These are phyloP conservation scores for Metschnikowia corniflorae DNA, from an alignment of 805 yeast genomes.

Conservation along the genomic window DNA sequence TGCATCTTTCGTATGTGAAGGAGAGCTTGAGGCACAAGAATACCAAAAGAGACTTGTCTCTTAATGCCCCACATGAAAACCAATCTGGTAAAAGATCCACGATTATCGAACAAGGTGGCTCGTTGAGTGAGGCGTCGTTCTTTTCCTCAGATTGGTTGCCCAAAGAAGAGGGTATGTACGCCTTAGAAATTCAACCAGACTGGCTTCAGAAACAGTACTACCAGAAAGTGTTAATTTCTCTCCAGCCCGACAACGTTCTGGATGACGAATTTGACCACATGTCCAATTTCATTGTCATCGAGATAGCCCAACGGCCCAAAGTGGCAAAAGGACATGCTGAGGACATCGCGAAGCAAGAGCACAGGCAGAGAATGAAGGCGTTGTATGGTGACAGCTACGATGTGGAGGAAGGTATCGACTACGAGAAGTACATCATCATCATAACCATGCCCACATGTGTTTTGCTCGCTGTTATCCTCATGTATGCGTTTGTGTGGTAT, in stretches of 20 bases:
- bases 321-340: slow-evolving; percentile 47
- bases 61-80: background rate
- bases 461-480: slow-evolving; percentile 51
- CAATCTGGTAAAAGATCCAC: slow-evolving; percentile 35
- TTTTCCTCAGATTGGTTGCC: slow-evolving; percentile 69
- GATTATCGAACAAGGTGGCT: slow-evolving; percentile 39
- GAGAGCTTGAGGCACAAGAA: slow-evolving; percentile 58
- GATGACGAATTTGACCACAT: slow-evolving; percentile 67
- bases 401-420: slow-evolving; percentile 47
- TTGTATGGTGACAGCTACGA: slow-evolving; percentile 33
- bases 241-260: slow-evolving; percentile 66
- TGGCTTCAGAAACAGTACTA: slow-evolving; percentile 58
- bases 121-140: slow-evolving; percentile 42
- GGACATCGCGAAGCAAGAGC: slow-evolving; percentile 40
- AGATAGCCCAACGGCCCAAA: slow-evolving; percentile 49
- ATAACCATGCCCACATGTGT: slow-evolving; percentile 68
- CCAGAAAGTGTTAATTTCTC: slow-evolving; percentile 57
- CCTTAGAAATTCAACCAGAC: slow-evolving; percentile 55
- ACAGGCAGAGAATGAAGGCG: slow-evolving; percentile 26
- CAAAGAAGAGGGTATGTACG: slow-evolving; percentile 57
- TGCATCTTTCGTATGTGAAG: slow-evolving; percentile 64
- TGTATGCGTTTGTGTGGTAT: slow-evolving; percentile 60
- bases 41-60: slow-evolving; percentile 37
- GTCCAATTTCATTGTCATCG: slow-evolving; percentile 40
- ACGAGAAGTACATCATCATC: slow-evolving; percentile 59